phyloP scores from a whole-genome alignment of 805 yeast species.

The Komagataella phaffii region DNA sequence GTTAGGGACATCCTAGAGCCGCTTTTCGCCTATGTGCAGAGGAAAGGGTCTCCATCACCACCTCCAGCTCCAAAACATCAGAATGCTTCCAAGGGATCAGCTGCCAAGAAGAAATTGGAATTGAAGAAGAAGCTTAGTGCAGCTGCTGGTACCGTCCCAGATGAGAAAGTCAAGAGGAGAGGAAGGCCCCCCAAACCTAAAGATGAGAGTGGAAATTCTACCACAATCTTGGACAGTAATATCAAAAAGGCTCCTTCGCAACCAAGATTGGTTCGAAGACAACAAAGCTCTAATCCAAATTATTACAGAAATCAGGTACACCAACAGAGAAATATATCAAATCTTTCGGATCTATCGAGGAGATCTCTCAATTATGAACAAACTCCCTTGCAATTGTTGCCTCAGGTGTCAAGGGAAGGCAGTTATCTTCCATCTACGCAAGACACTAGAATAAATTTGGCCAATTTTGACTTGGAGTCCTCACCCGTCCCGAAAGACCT shows the following conservation, averaged over 20 bases:
- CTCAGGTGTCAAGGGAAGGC: neutral
- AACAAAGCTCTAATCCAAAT: neutral
- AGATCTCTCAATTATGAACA: constrained; percentile 1
- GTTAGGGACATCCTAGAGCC: constrained; percentile 52
- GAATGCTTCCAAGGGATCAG: constrained; percentile 24
- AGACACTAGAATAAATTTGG: neutral
- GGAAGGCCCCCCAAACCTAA: constrained; percentile 17
- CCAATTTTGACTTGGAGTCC: neutral
- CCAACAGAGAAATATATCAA: neutral
- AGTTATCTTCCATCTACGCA: neutral
- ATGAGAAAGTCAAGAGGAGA: constrained; percentile 12
- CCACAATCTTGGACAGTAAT: neutral
- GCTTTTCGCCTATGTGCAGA: constrained; percentile 44
- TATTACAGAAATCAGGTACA: neutral
- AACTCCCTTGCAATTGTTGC: neutral
- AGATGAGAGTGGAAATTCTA: constrained; percentile 4
- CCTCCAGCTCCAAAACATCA: constrained; percentile 57
- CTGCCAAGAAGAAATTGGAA: neutral
- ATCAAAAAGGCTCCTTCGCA: neutral
- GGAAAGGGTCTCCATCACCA: constrained; percentile 36
- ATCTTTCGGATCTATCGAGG: neutral
- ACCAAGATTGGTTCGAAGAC: neutral
- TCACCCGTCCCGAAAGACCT: constrained; percentile 3
- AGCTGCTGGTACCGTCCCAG: constrained; percentile 3
- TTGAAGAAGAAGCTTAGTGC: neutral